phyloP scores from a whole-genome alignment of 106 monocot genomes.

The Gastrodia elata region DNA sequence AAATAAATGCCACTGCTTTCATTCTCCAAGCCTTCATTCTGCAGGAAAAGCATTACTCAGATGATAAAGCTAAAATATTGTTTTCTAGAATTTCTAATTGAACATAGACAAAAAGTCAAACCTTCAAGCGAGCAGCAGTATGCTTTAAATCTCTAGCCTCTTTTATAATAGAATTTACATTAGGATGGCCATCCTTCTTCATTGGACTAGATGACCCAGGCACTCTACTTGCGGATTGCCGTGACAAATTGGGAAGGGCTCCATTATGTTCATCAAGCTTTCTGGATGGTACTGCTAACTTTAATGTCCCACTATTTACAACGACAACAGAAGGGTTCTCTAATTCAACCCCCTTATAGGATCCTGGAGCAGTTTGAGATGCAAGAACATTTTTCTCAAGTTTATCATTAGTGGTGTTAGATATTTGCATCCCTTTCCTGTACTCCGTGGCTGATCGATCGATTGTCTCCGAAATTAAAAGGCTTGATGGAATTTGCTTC shows the following conservation, averaged over 20 bases:
- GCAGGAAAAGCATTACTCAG: slow-evolving; percentile 10
- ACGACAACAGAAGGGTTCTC: slow-evolving; percentile 19
- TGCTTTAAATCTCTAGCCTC: slow-evolving; percentile 89
- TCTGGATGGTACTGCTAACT: slow-evolving; percentile 17
- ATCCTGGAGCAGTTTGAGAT: slow-evolving; percentile 9
- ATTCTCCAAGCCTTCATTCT: slow-evolving; percentile 55
- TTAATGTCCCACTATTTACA: slow-evolving; percentile 19
- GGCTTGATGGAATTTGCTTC: slow-evolving; percentile 11
- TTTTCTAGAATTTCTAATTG: slow-evolving; percentile 2
- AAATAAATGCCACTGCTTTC: slow-evolving; percentile 78
- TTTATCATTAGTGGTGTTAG: slow-evolving; percentile 17
- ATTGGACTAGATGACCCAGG: slow-evolving; percentile 25
- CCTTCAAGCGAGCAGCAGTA: slow-evolving; percentile 80
- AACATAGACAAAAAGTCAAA: slow-evolving; percentile 4
- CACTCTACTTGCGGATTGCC: slow-evolving; percentile 22
- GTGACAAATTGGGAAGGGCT: slow-evolving; percentile 7
- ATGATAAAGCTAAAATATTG: neutral
- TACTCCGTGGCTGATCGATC: slow-evolving; percentile 18
- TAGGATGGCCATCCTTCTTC: slow-evolving; percentile 35
- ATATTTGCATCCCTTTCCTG: slow-evolving; percentile 24
- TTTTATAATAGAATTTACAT: slow-evolving; percentile 34
- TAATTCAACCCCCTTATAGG: slow-evolving; percentile 21
- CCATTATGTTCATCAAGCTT: slow-evolving; percentile 28
- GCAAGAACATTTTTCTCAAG: slow-evolving; percentile 15
- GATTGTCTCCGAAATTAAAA: slow-evolving; percentile 11